A percentile compares a stretch with the other conserved stretches of the same genome.
These are phyloP conservation scores for Senna tora DNA, from an alignment of 306 rosid species.

Conservation along the genomic window DNA sequence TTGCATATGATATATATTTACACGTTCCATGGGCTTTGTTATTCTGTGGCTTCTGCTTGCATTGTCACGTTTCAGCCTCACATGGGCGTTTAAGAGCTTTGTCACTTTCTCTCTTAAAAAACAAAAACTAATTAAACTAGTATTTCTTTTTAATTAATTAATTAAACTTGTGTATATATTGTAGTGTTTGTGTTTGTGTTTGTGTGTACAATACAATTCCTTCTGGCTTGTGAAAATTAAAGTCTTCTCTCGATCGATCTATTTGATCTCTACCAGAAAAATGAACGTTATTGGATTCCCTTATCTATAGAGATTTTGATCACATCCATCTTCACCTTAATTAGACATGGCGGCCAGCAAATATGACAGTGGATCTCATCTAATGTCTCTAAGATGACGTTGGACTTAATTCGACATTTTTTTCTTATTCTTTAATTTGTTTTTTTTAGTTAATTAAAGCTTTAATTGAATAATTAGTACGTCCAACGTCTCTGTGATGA, in stretches of 20 bases:
- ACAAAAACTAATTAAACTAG: no score
- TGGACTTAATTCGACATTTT: no score
- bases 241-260: no score
- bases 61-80: conserved; percentile 45
- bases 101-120: no score
- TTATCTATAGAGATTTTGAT: neutral
- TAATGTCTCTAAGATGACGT: conserved; percentile 15
- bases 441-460: no score
- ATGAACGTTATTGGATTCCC: neutral
- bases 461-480: neutral
- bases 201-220: no score
- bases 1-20: conserved; percentile 28
- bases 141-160: no score
- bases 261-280: no score
- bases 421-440: no score
- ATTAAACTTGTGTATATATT: no score
- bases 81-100: conserved; percentile 24
- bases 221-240: no score
- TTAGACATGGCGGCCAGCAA: conserved; percentile 15
- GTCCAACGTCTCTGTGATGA: neutral
- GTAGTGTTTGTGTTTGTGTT: no score
- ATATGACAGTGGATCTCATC: conserved; percentile 46
- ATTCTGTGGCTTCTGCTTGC: conserved; percentile 30
- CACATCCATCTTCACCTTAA: neutral
- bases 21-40: conserved; percentile 24